Percentiles rank a stretch among this genome's conserved stretches.
phyloP scores from a whole-genome alignment of 75 land plant genomes.

The Pinus tabuliformis region DNA sequence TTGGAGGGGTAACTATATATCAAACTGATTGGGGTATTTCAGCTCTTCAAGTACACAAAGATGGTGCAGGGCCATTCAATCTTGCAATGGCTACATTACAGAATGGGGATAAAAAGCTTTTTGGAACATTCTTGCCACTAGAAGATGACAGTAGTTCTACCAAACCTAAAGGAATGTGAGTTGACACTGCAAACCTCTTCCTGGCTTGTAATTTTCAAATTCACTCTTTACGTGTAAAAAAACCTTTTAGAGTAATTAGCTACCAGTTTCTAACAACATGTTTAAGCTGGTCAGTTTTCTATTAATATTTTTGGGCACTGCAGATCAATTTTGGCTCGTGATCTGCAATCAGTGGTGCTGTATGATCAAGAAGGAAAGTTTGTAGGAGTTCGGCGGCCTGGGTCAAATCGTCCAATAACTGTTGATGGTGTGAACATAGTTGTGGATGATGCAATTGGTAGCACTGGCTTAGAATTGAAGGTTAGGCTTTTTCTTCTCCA shows the following conservation, averaged over 20 bases:
- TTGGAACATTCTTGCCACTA: slow-evolving; percentile 82
- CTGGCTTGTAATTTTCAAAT: background rate
- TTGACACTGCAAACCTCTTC: slow-evolving; percentile 6
- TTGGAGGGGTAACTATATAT: slow-evolving; percentile 91
- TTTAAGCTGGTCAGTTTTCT: no score
- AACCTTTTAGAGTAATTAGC: background rate
- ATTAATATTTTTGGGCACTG: background rate
- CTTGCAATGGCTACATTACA: slow-evolving; percentile 85
- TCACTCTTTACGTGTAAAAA: background rate
- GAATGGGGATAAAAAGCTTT: slow-evolving; percentile 93
- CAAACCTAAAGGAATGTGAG: slow-evolving; percentile 90
- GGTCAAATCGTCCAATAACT: slow-evolving; percentile 79
- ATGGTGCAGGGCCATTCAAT: slow-evolving; percentile 92
- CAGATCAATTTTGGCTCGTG: slow-evolving; percentile 96
- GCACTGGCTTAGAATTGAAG: slow-evolving; percentile 92
- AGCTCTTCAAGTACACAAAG: slow-evolving; percentile 69
- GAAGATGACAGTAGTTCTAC: slow-evolving; percentile 50
- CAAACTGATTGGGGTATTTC: slow-evolving; percentile 98
- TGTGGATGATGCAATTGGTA: slow-evolving; percentile 91
- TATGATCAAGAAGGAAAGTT: slow-evolving; percentile 93
- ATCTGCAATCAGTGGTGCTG: slow-evolving; percentile 84
- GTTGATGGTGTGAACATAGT: slow-evolving; percentile 76
- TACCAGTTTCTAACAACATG: background rate
- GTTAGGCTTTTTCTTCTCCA: slow-evolving; percentile 19
- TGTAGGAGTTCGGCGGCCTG: slow-evolving; percentile 86